Evolutionary conservation across 139 green algal genomes (phyloP).

Genomic region (Coelastrella sp.): DNA sequence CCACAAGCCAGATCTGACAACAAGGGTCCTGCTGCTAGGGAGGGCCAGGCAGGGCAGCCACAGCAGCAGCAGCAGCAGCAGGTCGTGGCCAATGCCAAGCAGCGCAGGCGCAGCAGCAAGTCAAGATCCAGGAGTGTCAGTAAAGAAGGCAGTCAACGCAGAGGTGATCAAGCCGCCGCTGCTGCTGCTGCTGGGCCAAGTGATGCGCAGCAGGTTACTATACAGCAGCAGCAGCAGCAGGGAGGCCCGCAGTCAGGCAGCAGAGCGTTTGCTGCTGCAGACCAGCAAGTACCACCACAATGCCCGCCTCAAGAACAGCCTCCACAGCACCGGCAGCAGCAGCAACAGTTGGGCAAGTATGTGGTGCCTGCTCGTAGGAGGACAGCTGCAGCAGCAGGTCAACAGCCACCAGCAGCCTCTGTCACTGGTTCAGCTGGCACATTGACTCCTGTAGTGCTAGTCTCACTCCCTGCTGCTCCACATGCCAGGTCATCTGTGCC

Average conservation of each 20-base stretch:
- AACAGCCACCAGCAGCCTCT: constrained; percentile 14
- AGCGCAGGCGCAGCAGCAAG: too few species aligned
- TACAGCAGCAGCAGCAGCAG: not conserved
- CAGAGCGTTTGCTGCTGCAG: not conserved
- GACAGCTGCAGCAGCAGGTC: not conserved
- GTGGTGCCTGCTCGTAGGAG: not conserved
- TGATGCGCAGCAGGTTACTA: too few species aligned
- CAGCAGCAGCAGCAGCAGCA: not conserved
- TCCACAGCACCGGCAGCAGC: not conserved
- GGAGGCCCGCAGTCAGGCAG: not conserved
- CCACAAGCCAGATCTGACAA: not conserved
- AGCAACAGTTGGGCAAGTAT: not conserved
- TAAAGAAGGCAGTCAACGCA: too few species aligned
- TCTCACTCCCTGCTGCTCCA: not conserved
- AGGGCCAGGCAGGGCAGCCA: not conserved
- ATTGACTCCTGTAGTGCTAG: not conserved
- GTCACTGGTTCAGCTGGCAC: not conserved
- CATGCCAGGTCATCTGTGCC: too few species aligned
- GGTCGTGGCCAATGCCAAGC: too few species aligned
- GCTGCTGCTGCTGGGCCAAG: too few species aligned
- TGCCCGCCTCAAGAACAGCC: not conserved
- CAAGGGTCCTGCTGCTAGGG: not conserved
- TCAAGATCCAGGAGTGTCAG: too few species aligned
- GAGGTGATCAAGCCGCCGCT: too few species aligned
- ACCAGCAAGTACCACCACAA: too few species aligned